A percentile compares a stretch with the other conserved stretches of the same genome.
These are phyloP conservation scores for Diaporthe helianthi DNA, from an alignment of 2,329 filamentous ascomycete genomes.

Conservation along the genomic window DNA sequence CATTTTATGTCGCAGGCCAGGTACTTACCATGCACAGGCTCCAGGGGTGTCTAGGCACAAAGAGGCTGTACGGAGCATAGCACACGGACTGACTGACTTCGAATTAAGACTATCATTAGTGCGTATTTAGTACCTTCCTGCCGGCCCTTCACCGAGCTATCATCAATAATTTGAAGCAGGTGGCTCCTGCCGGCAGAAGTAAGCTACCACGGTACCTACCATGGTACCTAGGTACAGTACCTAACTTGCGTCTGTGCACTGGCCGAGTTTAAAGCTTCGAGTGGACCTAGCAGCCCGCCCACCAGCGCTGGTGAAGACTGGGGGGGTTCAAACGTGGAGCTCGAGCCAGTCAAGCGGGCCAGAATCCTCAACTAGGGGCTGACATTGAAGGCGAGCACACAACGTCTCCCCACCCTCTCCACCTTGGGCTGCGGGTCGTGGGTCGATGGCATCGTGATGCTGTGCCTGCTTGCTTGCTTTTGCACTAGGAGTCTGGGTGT, in stretches of 20 bases:
- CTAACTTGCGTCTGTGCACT: not conserved
- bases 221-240: not conserved
- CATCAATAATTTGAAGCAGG: not conserved
- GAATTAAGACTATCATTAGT: not conserved
- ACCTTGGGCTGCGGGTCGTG: not conserved
- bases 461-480: not conserved
- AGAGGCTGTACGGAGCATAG: not conserved
- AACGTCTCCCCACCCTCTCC: not conserved
- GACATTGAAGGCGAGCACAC: not conserved
- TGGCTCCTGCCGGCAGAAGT: not conserved
- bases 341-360: not conserved
- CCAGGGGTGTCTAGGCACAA: not conserved
- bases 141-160: not conserved
- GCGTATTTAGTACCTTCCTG: not conserved
- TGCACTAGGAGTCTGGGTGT: no score
- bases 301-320: slow-evolving; percentile 12
- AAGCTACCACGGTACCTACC: not conserved
- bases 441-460: not conserved
- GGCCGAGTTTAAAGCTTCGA: not conserved
- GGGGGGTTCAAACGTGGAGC: no score
- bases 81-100: not conserved
- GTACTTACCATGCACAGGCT: not conserved
- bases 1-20: slow-evolving; percentile 5
- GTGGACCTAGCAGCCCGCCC: not conserved
- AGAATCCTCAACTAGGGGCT: slow-evolving; percentile 3